Conservation (phyloP, 139 green algal species). For the Astrephomene gubernaculifera region DNA sequence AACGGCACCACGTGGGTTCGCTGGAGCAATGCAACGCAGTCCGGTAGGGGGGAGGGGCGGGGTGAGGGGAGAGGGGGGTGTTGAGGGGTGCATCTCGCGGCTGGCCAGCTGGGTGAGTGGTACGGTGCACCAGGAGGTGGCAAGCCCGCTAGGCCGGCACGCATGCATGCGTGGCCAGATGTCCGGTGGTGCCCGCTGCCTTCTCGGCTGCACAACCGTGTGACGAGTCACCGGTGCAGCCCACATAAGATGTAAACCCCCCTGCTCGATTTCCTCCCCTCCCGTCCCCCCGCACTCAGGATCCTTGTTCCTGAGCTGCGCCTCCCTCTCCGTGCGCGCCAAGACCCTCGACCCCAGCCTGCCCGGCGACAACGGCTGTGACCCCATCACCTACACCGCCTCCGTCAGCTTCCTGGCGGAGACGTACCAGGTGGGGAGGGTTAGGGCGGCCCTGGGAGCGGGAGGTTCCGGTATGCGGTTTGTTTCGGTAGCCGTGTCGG, state of each 20-base stretch:
- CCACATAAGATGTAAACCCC: too few relatives aligned
- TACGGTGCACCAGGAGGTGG: not conserved
- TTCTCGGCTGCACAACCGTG: not conserved
- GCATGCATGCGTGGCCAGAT: not conserved
- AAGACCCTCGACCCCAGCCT: slow-evolving; percentile 6
- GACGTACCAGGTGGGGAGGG: slow-evolving; percentile 6
- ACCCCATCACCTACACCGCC: not conserved
- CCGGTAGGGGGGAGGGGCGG: too few relatives aligned
- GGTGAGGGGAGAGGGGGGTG: too few relatives aligned
- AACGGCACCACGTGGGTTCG: slow-evolving; percentile 18
- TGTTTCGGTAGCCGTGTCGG: not conserved
- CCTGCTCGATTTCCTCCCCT: not conserved
- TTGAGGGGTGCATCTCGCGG: too few relatives aligned
- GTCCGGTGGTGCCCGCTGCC: not conserved
- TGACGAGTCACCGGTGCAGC: not conserved
- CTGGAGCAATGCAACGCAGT: not conserved
- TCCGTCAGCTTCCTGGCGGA: slow-evolving; percentile 10
- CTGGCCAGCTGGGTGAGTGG: too few relatives aligned
- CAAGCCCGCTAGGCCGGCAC: not conserved
- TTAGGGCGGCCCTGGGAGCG: not conserved
- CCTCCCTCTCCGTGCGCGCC: slow-evolving; percentile 8
- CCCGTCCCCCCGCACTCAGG: not conserved
- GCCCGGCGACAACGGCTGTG: slow-evolving; percentile 33
- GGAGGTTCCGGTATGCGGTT: not conserved
- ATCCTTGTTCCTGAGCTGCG: slow-evolving; percentile 8